Evolutionary conservation across 495 filamentous ascomycete species (phyloP).

Genomic region (Podospora pseudopauciseta): DNA sequence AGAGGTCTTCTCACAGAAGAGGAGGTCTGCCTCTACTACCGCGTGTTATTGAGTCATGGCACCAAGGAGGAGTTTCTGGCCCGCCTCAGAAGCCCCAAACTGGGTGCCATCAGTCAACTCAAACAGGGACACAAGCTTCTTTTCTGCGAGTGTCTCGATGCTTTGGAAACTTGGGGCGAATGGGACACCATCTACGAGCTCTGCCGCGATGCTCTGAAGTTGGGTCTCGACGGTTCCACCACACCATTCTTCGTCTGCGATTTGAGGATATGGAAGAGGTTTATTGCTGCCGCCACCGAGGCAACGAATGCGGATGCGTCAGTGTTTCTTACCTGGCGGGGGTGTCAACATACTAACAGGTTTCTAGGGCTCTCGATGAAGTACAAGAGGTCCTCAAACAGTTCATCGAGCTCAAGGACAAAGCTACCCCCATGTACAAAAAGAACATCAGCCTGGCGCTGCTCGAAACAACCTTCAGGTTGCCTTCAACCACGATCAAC

Average conservation of each 20-base stretch:
- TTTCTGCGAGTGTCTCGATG: slow-evolving; percentile 28
- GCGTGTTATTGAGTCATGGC: slow-evolving; percentile 28
- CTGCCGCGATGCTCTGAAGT: slow-evolving; percentile 27
- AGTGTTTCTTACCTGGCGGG: slow-evolving; percentile 5
- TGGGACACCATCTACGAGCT: slow-evolving; percentile 36
- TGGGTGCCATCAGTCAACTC: slow-evolving; percentile 31
- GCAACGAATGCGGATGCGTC: slow-evolving; percentile 31
- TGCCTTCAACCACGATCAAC: slow-evolving; percentile 12
- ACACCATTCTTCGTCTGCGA: slow-evolving; percentile 35
- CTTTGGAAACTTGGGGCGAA: slow-evolving; percentile 30
- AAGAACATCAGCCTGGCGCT: slow-evolving; percentile 33
- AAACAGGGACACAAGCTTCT: slow-evolving; percentile 33
- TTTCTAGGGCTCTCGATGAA: slow-evolving; percentile 32
- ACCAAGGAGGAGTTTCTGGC: slow-evolving; percentile 31
- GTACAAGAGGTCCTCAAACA: slow-evolving; percentile 27
- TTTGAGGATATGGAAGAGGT: slow-evolving; percentile 31
- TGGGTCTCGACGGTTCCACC: slow-evolving; percentile 25
- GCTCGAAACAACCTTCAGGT: slow-evolving; percentile 25
- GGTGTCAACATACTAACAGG: slow-evolving; percentile 4
- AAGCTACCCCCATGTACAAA: slow-evolving; percentile 31
- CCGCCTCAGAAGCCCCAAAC: slow-evolving; percentile 27
- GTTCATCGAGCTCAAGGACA: slow-evolving; percentile 27
- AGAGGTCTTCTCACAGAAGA: slow-evolving; percentile 34
- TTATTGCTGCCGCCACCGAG: slow-evolving; percentile 31
- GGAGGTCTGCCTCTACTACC: slow-evolving; percentile 35